Base-by-base conservation (phyloP, 2,329 filamentous ascomycete genomes). In the Cryphonectria radicalis region DNA sequence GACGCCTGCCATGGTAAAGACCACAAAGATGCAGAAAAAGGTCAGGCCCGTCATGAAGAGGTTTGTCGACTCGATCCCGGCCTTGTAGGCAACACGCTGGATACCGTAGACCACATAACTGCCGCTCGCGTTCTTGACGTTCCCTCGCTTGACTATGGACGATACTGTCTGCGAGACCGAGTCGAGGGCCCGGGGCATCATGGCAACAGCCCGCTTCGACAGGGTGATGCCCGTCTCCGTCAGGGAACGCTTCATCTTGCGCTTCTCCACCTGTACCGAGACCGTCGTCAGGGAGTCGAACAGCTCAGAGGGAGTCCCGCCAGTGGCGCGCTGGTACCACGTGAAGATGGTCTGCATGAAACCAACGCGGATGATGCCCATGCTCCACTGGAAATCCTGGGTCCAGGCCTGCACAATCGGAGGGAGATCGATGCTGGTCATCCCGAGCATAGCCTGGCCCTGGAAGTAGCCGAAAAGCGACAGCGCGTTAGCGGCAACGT, bases 381-480 rank as follows among this genome's bases (percentile, higher is more conserved):
- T 96, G 78, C 92, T 97, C 95, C 95, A 98, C 79, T 97, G 93
- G 84, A 98, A 98, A 82, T 98, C 95, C 83, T 98, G 95, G 1
- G 95, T 97, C 95, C 95, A 98, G 0, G 95, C 88, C 77, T 93
- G 88, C 68, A 97, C 95, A 73, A 97, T 93, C 0, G 95, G 95
- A 13, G 95, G 95, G 68, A 97, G 88, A 63, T 87, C 86, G 19
- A 98, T 91, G 28, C 92, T 89, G 68, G 91, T 93, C 81, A 98
- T 91, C 74, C 95, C 95, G 77, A 97, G 86, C 81, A 98, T 94
- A 37, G 95, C 95, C 82, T 97, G 95, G 5, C 93, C 90, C 82
- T 98, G 95, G 87, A 98, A 97, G 82, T 96, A 98, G 73, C 92
- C 90, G 79, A 97, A 97, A 42, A 98, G 90, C n/a, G 95, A 96